Evolutionary conservation across 2,329 filamentous ascomycete genomes (phyloP).

Genomic region (Neurospora sp.): DNA sequence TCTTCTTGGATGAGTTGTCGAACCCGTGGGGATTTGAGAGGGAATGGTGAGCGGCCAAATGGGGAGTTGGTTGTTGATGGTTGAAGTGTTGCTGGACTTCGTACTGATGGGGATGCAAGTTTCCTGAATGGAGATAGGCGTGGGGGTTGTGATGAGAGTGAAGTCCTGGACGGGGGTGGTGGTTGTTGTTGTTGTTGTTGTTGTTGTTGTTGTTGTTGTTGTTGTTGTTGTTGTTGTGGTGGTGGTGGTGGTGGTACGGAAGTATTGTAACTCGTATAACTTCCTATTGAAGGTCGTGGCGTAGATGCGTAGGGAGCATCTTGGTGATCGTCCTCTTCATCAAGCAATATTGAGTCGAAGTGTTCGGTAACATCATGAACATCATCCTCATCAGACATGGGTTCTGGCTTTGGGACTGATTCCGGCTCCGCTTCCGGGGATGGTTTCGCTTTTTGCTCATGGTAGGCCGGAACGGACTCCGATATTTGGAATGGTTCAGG

Average conservation of each 20-base stretch:
- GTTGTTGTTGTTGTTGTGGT: not conserved
- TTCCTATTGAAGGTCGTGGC: not conserved
- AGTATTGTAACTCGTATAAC: not conserved
- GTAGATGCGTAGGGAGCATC: not conserved
- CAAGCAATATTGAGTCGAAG: conserved; percentile 13
- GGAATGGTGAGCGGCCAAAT: not conserved
- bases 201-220: not conserved
- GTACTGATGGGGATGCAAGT: not conserved
- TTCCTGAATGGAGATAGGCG: not conserved
- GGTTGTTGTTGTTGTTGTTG: not conserved
- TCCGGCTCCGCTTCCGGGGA: conserved; percentile 16
- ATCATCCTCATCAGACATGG: conserved; percentile 3
- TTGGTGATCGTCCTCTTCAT: conserved; percentile 2
- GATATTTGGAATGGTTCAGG: conserved; percentile 10
- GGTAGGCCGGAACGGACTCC: not conserved
- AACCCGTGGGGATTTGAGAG: not conserved
- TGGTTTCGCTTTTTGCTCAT: not conserved
- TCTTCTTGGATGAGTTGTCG: not conserved
- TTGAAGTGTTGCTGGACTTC: not conserved
- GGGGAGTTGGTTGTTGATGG: not conserved
- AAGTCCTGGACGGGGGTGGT: not conserved
- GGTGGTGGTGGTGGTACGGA: not conserved
- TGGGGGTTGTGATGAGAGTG: not conserved
- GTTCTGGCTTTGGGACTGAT: conserved; percentile 12
- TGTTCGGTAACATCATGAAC: conserved; percentile 17